These are phyloP conservation scores for Aspergillus pseudotamarii DNA, from an alignment of 2,329 filamentous ascomycete species.

Conservation along the genomic window DNA sequence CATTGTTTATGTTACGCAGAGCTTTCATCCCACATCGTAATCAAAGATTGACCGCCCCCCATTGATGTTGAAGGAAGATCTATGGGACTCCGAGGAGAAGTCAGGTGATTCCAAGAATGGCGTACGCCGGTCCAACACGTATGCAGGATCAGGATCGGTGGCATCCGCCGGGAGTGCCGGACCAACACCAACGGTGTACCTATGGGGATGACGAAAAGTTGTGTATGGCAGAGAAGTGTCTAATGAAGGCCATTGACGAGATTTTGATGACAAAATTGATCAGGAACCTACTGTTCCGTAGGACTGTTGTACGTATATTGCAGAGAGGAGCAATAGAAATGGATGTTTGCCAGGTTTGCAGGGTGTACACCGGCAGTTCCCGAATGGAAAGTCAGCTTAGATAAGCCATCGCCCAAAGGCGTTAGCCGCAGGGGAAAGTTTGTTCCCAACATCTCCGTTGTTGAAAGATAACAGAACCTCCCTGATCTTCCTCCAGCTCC, in stretches of 20 bases:
- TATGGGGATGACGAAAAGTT: background rate
- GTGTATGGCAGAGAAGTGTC: background rate
- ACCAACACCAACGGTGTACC: background rate
- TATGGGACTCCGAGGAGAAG: conserved; percentile 1
- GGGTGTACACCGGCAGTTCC: conserved; percentile 33
- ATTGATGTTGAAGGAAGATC: background rate
- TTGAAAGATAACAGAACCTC: conserved; percentile 36
- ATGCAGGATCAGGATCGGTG: background rate
- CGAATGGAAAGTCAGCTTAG: conserved; percentile 24
- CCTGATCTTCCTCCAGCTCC: conserved; percentile 16
- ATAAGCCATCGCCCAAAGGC: conserved; percentile 25
- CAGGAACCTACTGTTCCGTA: background rate
- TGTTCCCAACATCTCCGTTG: conserved; percentile 36
- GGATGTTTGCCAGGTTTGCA: conserved; percentile 35
- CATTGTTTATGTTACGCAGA: background rate
- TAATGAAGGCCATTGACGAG: background rate
- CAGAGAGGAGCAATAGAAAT: background rate
- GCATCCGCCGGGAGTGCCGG: background rate
- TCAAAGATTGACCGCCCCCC: background rate
- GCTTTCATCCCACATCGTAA: background rate
- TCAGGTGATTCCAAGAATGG: background rate
- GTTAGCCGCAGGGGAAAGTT: conserved; percentile 38
- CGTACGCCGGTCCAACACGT: background rate
- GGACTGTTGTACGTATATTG: background rate
- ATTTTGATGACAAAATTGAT: background rate